Conservation (phyloP, 495 filamentous ascomycete genomes). For the Aspergillus cavernicola region DNA sequence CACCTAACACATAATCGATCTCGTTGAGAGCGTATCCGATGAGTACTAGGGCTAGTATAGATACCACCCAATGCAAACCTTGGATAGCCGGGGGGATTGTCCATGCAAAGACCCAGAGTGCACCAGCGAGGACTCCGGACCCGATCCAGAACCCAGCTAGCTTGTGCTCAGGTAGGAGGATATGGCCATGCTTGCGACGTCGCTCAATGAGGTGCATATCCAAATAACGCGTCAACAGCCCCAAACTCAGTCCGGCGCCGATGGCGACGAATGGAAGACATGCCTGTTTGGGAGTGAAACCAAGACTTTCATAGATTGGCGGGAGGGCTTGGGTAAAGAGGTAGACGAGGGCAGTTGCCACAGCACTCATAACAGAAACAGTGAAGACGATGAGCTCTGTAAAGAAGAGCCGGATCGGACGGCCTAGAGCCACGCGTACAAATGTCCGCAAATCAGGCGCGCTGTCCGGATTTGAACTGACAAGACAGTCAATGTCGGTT, state of each 20-base stretch:
- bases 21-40: constrained; percentile 54
- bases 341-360: constrained; percentile 50
- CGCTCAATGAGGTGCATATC: constrained; percentile 37
- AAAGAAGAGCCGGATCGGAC: constrained; percentile 44
- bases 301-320: constrained; percentile 43
- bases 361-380: constrained; percentile 42
- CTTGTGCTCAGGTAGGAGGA: constrained; percentile 49
- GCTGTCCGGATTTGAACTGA: constrained; percentile 39
- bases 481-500: constrained; percentile 23
- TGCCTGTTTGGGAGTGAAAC: constrained; percentile 33
- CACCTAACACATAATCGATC: constrained; percentile 46
- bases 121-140: constrained; percentile 41
- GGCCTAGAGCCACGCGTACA: constrained; percentile 35
- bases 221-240: constrained; percentile 42
- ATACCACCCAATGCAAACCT: constrained; percentile 38
- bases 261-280: constrained; percentile 50
- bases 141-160: constrained; percentile 47
- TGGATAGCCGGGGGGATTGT: constrained; percentile 43
- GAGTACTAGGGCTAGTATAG: constrained; percentile 39
- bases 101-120: constrained; percentile 51
- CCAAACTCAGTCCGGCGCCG: constrained; percentile 40
- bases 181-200: constrained; percentile 24
- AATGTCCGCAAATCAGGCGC: constrained; percentile 37
- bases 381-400: constrained; percentile 48
- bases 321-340: constrained; percentile 51